Evolutionary conservation across 805 yeast genomes (phyloP).

Genomic region (Metschnikowia koreensis): DNA sequence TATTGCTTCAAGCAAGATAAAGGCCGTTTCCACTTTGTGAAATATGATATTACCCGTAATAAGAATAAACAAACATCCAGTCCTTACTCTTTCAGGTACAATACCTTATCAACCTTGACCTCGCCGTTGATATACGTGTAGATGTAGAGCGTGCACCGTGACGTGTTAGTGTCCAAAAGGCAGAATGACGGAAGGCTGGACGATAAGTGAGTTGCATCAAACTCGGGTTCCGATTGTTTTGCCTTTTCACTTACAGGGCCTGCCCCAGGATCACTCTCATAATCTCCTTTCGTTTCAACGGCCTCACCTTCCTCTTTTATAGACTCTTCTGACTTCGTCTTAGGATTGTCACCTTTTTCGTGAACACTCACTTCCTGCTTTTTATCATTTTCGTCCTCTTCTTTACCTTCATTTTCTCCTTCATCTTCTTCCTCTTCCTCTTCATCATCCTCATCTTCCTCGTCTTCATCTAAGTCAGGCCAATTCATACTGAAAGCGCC

Average conservation of each 20-base stretch:
- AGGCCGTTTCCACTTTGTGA: too few species aligned
- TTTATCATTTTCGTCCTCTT: neutral
- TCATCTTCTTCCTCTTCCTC: conserved; percentile 48
- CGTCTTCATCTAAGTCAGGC: conserved; percentile 54
- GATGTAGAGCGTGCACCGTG: conserved; percentile 75
- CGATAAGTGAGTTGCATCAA: conserved; percentile 16
- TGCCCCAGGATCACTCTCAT: too few species aligned
- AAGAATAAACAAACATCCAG: too few species aligned
- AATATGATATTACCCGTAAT: too few species aligned
- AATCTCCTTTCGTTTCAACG: too few species aligned
- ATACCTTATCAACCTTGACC: conserved; percentile 85
- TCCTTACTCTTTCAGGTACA: conserved; percentile 32
- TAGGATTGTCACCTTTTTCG: too few species aligned
- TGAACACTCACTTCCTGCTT: neutral
- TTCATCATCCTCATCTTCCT: conserved; percentile 35
- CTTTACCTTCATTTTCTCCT: conserved; percentile 29
- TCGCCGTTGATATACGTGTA: conserved; percentile 79
- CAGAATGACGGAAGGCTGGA: conserved; percentile 78
- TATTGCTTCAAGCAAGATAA: too few species aligned
- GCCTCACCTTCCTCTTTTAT: too few species aligned
- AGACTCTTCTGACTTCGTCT: neutral
- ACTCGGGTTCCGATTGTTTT: neutral
- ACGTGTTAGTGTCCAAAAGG: conserved; percentile 78
- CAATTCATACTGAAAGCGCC: conserved; percentile 75
- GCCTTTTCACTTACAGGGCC: too few species aligned